Conservation (phyloP, 2,329 filamentous ascomycete genomes). For the Cladophialophora yegresii region DNA sequence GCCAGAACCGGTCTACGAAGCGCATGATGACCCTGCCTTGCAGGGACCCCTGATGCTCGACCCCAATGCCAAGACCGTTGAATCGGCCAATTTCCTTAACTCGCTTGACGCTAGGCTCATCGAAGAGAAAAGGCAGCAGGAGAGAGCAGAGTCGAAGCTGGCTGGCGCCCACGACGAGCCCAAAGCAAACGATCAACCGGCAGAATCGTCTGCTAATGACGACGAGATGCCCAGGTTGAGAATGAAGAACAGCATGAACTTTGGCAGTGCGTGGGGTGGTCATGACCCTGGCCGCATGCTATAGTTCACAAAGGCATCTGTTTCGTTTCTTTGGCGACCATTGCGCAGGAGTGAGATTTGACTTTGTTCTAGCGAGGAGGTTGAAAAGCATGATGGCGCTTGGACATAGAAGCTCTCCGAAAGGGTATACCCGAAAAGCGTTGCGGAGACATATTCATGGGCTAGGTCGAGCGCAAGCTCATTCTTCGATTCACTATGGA, state of each 20-base stretch:
- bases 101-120: conserved; percentile 49
- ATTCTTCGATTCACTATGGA: background rate
- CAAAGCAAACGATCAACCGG: conserved; percentile 38
- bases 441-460: background rate
- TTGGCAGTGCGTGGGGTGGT: conserved; percentile 51
- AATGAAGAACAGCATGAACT: conserved; percentile 50
- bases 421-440: background rate
- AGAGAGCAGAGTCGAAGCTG: conserved; percentile 22
- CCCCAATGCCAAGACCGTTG: conserved; percentile 46
- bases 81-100: conserved; percentile 44
- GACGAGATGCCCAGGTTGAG: conserved; percentile 40
- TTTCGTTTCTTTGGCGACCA: conserved; percentile 22
- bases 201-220: conserved; percentile 39
- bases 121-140: conserved; percentile 41
- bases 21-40: conserved; percentile 48
- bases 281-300: conserved; percentile 7
- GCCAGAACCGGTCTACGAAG: conserved; percentile 30
- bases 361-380: background rate
- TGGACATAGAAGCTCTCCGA: conserved; percentile 1
- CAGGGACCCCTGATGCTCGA: conserved; percentile 48
- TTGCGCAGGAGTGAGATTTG: conserved; percentile 5
- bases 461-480: background rate
- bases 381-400: conserved; percentile 6
- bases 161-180: conserved; percentile 32
- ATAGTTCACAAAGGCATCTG: background rate